Base-by-base conservation (phyloP, 768 basidiomycete species). In the Vararia minispora region DNA sequence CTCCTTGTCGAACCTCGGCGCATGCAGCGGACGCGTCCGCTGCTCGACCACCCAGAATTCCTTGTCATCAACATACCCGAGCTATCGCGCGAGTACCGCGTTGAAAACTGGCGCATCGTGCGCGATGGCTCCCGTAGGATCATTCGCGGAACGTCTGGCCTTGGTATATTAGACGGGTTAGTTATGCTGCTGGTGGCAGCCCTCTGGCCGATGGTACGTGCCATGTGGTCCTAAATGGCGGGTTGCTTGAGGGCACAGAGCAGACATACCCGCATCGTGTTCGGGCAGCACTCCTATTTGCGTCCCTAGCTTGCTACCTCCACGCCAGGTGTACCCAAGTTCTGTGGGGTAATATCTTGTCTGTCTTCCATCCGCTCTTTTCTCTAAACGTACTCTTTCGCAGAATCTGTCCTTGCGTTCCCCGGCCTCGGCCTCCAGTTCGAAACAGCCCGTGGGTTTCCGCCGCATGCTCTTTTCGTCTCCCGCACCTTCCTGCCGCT, bases 381-480 rank as follows among this genome's bases (percentile, higher is more conserved):
- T 28, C 22, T 12, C 14, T 17, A 11, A 11, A 21, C 16, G 13
- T 9, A 16, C 29, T 13, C 28, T 29, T n/a, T 28, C 28, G 30
- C 35, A 87, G 85, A 88, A 59, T 84, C 81, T 14, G 59, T 87
- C 4, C 56, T 85, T 29, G 62, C 80, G 26, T 54, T 86, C 31
- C 76, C 78, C 6, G 60, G 65, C 1, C 72, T 80, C 37, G 85
- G 85, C 9, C 61, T 89, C 28, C 86, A 88, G 50, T 57, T 88
- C 3, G 83, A 87, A 54, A 78, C 74, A 0, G 73, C 74, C 55
- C 62, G 70, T 38, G 85, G 82, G 1, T 52, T 77, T 23, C 68
- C 68, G 8, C 53, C 56, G 11, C 42, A 49, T 1, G 51, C 59
- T 12, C 41, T 62, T 12, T 54, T 44, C 32, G 53, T 44, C 6